Evolutionary conservation across 805 yeast species (phyloP), one percentile per base, ranked within the genome.

Genomic region (Torulaspora microellipsoides): DNA sequence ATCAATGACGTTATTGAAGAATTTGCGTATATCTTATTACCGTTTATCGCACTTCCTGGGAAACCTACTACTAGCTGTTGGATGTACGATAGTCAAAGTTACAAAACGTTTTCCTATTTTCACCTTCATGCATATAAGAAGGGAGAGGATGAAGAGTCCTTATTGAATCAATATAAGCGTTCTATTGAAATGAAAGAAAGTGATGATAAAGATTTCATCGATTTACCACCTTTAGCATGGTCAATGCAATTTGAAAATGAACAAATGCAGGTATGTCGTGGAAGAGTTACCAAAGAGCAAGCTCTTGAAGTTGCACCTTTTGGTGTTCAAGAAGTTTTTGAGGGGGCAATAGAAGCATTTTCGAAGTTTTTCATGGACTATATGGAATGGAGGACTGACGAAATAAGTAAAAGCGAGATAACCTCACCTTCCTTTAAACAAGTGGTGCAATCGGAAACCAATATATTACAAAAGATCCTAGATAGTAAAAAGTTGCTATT

Each of bases 161-260:
- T 30, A 27, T n/a, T 34, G 15, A 44, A 42, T 17, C 11, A 28
- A 7, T 55, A 43, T 36, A 27, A 33, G 8, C 30, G 36, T 11
- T 25, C 15, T 15, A 43, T 52, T 15, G 17, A 12, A 10, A 10
- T 7, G n/a, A 34, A 29, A 11, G 55, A 55, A 35, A 11, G 9
- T 9, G 44, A 40, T 17, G 30, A 40, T 3, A 38, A 37, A 9
- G 58, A 55, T 33, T 32, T 40, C 14, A 52, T 54, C 11, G 38
- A 25, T 8, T 29, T 54, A 9, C 56, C 58, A 15, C 58, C 46
- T 27, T 27, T 54, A 27, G 60, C 60, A 12, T 54, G 55, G 56
- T 37, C 52, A n/a, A 38, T 51, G 34, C 37, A 32, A 31, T 42
- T 41, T 34, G 27, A 32, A 15, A 45, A 45, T 33, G 40, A 38